These are phyloP conservation scores for Colletotrichum euphorbiae DNA, from an alignment of 2,329 filamentous ascomycete species.

Conservation along the genomic window DNA sequence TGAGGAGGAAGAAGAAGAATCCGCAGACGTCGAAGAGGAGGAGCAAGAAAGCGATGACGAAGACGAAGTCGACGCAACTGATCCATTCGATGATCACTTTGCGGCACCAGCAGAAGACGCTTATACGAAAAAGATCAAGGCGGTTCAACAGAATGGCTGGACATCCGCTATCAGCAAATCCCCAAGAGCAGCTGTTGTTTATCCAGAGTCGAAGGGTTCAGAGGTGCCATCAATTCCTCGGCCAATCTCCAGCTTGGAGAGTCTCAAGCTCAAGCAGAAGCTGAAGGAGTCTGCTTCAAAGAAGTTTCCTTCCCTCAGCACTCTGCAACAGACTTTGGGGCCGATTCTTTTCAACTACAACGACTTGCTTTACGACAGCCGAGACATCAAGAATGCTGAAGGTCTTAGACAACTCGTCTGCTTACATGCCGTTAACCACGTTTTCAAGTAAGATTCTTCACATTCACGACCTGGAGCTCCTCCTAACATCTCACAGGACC, in stretches of 20 bases:
- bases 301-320: constrained; percentile 68
- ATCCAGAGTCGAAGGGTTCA: constrained; percentile 55
- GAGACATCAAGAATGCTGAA: constrained; percentile 75
- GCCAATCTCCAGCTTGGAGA: constrained; percentile 54
- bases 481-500: constrained; percentile 64
- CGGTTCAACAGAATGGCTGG: constrained; percentile 64
- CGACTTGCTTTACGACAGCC: constrained; percentile 81
- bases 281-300: constrained; percentile 67
- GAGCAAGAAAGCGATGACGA: constrained; percentile 43
- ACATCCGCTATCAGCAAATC: constrained; percentile 56
- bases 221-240: constrained; percentile 49
- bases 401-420: constrained; percentile 78
- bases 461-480: background rate
- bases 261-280: constrained; percentile 77
- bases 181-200: constrained; percentile 60
- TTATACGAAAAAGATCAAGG: constrained; percentile 65
- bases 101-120: constrained; percentile 72
- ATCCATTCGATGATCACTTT: constrained; percentile 88
- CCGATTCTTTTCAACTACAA: constrained; percentile 84
- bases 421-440: constrained; percentile 89
- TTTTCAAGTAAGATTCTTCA: constrained; percentile 75
- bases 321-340: constrained; percentile 73
- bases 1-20: constrained; percentile 37
- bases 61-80: constrained; percentile 60
- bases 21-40: constrained; percentile 42